phyloP scores from a whole-genome alignment of 2,329 filamentous ascomycete genomes.

The Chaetomiaceae sp. region DNA sequence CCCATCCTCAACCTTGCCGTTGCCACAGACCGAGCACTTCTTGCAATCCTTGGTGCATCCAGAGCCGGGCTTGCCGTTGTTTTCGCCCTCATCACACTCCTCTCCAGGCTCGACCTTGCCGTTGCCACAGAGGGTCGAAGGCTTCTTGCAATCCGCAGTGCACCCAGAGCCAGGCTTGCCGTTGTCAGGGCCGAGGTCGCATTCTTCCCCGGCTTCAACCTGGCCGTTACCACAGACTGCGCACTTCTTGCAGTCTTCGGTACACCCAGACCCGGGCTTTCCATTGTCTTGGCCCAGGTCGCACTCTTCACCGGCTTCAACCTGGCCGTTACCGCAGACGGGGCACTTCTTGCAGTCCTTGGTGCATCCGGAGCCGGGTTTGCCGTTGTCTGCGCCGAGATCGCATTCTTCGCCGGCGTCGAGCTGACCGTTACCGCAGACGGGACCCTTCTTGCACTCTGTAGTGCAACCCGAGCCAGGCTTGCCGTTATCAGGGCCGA shows the following conservation, averaged over 20 bases:
- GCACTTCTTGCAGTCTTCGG: not conserved
- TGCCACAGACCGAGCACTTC: not conserved
- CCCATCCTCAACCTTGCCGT: conserved; percentile 6
- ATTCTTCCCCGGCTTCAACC: conserved; percentile 11
- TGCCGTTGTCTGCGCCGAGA: conserved; percentile 1
- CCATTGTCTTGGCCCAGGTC: conserved; percentile 8
- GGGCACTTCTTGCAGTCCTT: not conserved
- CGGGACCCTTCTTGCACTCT: not conserved
- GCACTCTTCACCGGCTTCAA: conserved; percentile 8
- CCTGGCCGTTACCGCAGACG: conserved; percentile 1
- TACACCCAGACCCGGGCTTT: conserved; percentile 5
- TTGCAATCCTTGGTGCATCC: conserved; percentile 7
- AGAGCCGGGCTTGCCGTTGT: conserved; percentile 9
- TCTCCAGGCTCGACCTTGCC: not conserved
- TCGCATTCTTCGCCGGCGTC: not conserved
- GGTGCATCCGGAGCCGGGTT: conserved; percentile 8
- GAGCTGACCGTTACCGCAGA: too few relatives aligned
- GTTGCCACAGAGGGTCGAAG: not conserved
- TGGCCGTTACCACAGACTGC: conserved; percentile 1
- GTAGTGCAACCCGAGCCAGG: not conserved
- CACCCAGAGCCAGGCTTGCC: conserved; percentile 5
- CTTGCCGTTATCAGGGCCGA: not conserved
- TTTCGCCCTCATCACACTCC: not conserved
- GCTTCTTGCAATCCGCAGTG: not conserved
- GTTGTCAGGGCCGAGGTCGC: conserved; percentile 9